Evolutionary conservation across 2,329 filamentous ascomycete species (phyloP), one percentile per base, ranked within the genome.

Genomic region (Fusarium sublunatum): DNA sequence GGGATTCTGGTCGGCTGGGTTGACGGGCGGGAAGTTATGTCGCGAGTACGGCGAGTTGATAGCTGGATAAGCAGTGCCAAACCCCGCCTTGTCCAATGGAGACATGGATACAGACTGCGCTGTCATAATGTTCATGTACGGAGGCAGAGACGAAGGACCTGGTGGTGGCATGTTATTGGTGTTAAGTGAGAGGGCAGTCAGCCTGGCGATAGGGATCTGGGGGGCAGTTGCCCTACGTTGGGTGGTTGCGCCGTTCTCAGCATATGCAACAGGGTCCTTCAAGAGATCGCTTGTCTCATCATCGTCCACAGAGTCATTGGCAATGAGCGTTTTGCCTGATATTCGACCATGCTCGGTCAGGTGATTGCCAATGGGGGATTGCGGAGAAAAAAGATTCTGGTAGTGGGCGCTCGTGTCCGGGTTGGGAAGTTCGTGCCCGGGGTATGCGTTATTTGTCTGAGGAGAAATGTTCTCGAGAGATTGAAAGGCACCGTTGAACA

Each of bases 1-100:
- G 1, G 94, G 94, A 70, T 98, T 97, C 76, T 97, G 91, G 72
- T 99, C 94, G 11, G 94, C 93, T 1, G 93, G 94, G 68, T 98
- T 98, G 59, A 92, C 91, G 0, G 93, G 90, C 12, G 94, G 94
- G 61, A 92, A 91, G 65, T 86, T 89, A 62, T 87, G 86, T 70
- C 82, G 84, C 63, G 79, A 82, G 67, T 85, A 90, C 58, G 86
- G 82, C 65, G 83, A 79, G 50, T 79, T 82, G 34, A 81, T 81
- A 55, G 51, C 58, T 34, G 73, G 63, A 66, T 69, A 76, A 4
- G 31, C 11, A 5, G 29, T 22, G 28, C 28, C 36, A 32, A 41
- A 59, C 13, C 25, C 22, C 7, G 34, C 26, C 35, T 45, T 59
- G 6, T 57, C 56, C 11, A 52, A 42, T 8, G 55, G 48, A 29